These are phyloP conservation scores for Zalaria obscura DNA, from an alignment of 2,329 filamentous ascomycete species.

Conservation along the genomic window DNA sequence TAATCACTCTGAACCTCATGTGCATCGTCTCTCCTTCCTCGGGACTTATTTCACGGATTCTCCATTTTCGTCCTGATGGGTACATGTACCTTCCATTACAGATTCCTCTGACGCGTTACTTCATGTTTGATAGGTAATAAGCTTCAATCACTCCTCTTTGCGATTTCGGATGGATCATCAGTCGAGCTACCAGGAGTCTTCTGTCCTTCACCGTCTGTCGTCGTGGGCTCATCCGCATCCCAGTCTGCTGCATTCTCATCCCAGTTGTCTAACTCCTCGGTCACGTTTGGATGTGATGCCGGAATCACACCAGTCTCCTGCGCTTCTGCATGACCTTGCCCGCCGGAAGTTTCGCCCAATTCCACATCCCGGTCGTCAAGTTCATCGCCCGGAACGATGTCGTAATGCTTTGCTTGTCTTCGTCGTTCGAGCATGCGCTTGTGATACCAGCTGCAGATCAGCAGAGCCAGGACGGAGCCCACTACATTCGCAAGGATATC, in stretches of 20 bases:
- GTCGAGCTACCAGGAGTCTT: conserved; percentile 10
- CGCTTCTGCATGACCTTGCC: conserved; percentile 4
- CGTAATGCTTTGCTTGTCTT: conserved; percentile 58
- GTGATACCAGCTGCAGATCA: conserved; percentile 80
- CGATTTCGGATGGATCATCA: conserved; percentile 17
- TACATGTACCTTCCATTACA: no score
- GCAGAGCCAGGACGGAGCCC: conserved; percentile 59
- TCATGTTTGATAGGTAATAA: no score
- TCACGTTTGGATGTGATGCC: conserved; percentile 51
- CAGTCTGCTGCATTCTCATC: conserved; percentile 69
- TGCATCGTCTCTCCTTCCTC: no score
- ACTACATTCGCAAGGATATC: conserved; percentile 81
- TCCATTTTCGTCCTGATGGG: no score
- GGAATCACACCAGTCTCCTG: conserved; percentile 21
- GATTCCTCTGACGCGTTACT: no score
- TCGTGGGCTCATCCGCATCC: conserved; percentile 40
- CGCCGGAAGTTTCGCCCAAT: conserved; percentile 46
- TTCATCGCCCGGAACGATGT: conserved; percentile 50
- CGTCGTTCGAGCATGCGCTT: conserved; percentile 87
- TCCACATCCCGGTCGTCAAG: conserved; percentile 51
- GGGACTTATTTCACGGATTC: no score
- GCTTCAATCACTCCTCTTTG: conserved; percentile 27
- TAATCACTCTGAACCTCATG: no score
- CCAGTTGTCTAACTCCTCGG: conserved; percentile 85
- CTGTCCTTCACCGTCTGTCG: conserved; percentile 10